Evolutionary conservation across 331 rosid species (phyloP), one percentile per base, ranked within the genome.

Genomic region (Prunus yedoensis): DNA sequence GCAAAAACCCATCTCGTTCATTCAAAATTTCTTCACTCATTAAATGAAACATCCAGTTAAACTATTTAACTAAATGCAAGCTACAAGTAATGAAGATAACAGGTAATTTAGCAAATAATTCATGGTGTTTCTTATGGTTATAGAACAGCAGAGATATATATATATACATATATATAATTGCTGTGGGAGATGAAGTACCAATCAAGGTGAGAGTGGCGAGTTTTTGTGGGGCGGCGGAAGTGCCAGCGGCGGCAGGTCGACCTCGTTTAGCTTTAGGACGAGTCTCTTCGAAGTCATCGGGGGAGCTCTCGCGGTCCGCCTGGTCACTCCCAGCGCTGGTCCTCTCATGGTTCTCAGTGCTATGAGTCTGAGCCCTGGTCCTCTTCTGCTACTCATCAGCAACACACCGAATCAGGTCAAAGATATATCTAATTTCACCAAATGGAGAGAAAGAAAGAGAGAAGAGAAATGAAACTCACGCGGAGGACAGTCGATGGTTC

Each of bases 221-320:
- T 10, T 83, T 78, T 53, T 50, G 72, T 27, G 85, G 62, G 18
- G 69, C 70, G 35, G 78, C 84, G 3, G 92, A 74, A 74, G 91
- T 65, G 80, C 82, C 91, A 77, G 43, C 10, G 2, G 43, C 81
- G 30, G 63, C 5, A 74, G 82, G 71, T 74, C 96, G 97, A 72
- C 18, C 35, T 14, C 99, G 95, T 87, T 92, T 94, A n/a, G 88
- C 41, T 79, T 63, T 85, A 3, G 81, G 80, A 69, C 81, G 96
- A 21, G 87, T 17, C 70, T 88, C 95, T 32, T 86, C 90, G 54
- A 76, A 84, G 68, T 88, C 91, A 11, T 91, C 97, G 0, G 93
- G 96, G 7, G 99, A 94, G 51, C 96, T 88, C 82, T 92, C 95
- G 49, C 93, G 87, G 35, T 87, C 87, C 3, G 68, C 85, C 71